Conservation (phyloP, 2,329 filamentous ascomycete genomes). For the Fusarium sp. region DNA sequence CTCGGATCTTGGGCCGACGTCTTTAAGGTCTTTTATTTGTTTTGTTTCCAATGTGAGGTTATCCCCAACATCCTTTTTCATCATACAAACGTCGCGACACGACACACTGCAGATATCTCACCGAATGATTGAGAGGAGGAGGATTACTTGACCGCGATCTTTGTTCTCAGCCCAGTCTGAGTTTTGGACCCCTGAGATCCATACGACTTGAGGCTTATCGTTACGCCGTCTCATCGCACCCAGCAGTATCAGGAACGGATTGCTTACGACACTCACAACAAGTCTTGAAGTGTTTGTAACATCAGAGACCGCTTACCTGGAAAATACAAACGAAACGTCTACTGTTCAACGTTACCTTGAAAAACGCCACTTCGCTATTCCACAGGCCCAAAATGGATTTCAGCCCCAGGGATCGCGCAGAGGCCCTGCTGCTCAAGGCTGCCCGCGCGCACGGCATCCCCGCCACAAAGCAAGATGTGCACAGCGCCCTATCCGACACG, state of each 20-base stretch:
- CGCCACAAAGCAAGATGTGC: conserved; percentile 53
- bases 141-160: too few species aligned
- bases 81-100: not conserved
- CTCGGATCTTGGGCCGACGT: conserved; percentile 43
- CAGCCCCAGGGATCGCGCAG: conserved; percentile 47
- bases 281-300: too few species aligned
- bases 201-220: not conserved
- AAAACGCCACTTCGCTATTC: conserved; percentile 52
- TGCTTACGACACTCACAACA: too few species aligned
- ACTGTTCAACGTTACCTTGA: conserved; percentile 40
- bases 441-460: conserved; percentile 50
- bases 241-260: too few species aligned
- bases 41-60: conserved; percentile 36
- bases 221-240: too few species aligned
- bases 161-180: too few species aligned
- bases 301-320: not conserved
- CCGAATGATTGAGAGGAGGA: not conserved
- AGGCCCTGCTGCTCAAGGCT: conserved; percentile 51
- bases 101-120: not conserved
- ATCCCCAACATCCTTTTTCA: conserved; percentile 10
- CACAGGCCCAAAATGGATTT: conserved; percentile 48
- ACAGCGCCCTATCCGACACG: conserved; percentile 53
- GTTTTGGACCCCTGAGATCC: not conserved
- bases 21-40: conserved; percentile 25
- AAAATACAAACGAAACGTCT: conserved; percentile 6